Evolutionary conservation across 345 rosid species (phyloP).

Genomic region (Salix brachista): DNA sequence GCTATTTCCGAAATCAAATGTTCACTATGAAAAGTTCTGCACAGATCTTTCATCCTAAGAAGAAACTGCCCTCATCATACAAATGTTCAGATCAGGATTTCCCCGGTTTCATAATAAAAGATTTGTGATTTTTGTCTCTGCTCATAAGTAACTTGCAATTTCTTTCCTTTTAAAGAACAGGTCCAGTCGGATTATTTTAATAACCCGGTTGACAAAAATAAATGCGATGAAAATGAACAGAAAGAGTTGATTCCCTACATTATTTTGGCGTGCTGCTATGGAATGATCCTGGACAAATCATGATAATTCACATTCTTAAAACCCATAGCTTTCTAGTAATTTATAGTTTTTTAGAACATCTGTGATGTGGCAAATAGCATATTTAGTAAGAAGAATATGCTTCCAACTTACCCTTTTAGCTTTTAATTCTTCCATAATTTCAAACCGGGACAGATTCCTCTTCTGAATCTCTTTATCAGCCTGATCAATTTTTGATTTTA

Average conservation of each 20-base stretch:
- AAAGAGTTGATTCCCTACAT: neutral
- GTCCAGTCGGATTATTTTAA: neutral
- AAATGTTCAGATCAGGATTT: neutral
- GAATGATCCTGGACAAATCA: neutral
- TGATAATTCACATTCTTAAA: neutral
- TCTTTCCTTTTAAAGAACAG: neutral
- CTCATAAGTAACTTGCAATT: neutral
- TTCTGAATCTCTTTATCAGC: slow-evolving; percentile 57
- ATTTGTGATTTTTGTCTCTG: neutral
- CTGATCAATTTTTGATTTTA: slow-evolving; percentile 55
- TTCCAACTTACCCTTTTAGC: slow-evolving; percentile 54
- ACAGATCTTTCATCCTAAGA: neutral
- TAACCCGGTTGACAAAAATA: neutral
- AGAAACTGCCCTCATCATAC: neutral
- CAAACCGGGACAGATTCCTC: slow-evolving; percentile 40
- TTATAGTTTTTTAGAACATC: neutral
- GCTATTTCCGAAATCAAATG: neutral
- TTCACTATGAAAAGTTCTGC: neutral
- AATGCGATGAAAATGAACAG: neutral
- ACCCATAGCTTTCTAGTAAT: neutral
- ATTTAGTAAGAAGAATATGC: slow-evolving; percentile 1
- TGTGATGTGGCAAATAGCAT: neutral
- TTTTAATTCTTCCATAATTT: slow-evolving; percentile 41
- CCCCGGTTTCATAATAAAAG: neutral
- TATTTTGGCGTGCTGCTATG: neutral